These are phyloP conservation scores for Xylariaceae sp. DNA, from an alignment of 2,329 filamentous ascomycete genomes.

Conservation along the genomic window DNA sequence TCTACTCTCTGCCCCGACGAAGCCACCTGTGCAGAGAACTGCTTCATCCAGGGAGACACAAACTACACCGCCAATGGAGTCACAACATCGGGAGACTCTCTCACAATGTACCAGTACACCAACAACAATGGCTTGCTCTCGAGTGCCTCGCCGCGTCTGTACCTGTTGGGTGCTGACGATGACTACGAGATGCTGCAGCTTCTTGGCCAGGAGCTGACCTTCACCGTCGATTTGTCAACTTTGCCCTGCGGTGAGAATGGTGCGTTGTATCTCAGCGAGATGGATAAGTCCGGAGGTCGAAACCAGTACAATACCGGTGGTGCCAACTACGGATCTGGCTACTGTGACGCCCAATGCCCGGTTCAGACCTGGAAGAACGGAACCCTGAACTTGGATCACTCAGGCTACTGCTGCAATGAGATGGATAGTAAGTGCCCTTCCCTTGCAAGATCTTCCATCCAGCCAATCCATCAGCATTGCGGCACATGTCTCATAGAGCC, in stretches of 20 bases:
- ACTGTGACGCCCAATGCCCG: conserved; percentile 54
- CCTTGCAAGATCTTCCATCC: too few relatives aligned
- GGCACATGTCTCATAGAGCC: not conserved
- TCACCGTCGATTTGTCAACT: conserved; percentile 60
- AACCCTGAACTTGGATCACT: conserved; percentile 45
- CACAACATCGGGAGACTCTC: conserved; percentile 19
- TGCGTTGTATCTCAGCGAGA: conserved; percentile 58
- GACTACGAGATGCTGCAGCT: conserved; percentile 48
- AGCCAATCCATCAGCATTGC: too few relatives aligned
- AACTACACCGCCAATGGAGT: conserved; percentile 39
- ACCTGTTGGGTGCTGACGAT: conserved; percentile 48
- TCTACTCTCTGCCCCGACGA: conserved; percentile 41
- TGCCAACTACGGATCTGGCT: conserved; percentile 55
- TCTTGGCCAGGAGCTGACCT: conserved; percentile 56
- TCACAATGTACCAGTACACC: conserved; percentile 29
- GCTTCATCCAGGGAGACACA: conserved; percentile 43
- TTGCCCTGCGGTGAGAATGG: conserved; percentile 62
- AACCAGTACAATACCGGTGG: conserved; percentile 50
- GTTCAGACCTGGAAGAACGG: conserved; percentile 43
- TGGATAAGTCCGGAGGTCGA: conserved; percentile 56
- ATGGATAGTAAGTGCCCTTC: conserved; percentile 45
- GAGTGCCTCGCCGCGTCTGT: conserved; percentile 35
- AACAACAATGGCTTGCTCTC: conserved; percentile 27
- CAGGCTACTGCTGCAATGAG: conserved; percentile 61
- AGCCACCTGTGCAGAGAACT: conserved; percentile 45